Conservation (phyloP, 2,329 filamentous ascomycete species). For the Diaporthe humulicola region DNA sequence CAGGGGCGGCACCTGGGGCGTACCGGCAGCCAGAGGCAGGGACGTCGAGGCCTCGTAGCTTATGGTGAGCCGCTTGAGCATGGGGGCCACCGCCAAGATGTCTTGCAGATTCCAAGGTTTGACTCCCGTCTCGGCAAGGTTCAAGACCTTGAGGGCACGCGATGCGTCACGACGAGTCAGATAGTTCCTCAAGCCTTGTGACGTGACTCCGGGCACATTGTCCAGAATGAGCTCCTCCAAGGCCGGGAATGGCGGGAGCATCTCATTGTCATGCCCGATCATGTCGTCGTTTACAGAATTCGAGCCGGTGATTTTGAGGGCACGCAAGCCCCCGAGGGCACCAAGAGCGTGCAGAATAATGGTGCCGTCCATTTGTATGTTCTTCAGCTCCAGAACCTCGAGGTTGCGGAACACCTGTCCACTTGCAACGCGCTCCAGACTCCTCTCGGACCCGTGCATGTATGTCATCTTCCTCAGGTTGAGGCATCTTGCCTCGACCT, state of each 20-base stretch:
- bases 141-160: conserved; percentile 74
- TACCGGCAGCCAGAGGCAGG: conserved; percentile 61
- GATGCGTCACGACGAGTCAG: conserved; percentile 72
- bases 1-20: conserved; percentile 69
- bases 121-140: conserved; percentile 80
- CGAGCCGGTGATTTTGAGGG: conserved; percentile 80
- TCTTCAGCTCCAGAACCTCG: conserved; percentile 79
- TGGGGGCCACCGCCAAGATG: conserved; percentile 69
- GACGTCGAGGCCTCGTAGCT: conserved; percentile 63
- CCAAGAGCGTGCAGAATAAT: conserved; percentile 79
- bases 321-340: conserved; percentile 75
- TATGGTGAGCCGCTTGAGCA: conserved; percentile 69
- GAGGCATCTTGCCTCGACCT: conserved; percentile 86
- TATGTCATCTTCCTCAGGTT: conserved; percentile 93
- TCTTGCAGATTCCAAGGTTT: conserved; percentile 71
- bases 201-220: conserved; percentile 79
- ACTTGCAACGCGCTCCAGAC: conserved; percentile 77
- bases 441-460: conserved; percentile 80
- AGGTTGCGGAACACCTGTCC: conserved; percentile 77
- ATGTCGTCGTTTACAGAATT: conserved; percentile 81
- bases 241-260: conserved; percentile 79
- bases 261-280: conserved; percentile 72
- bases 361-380: conserved; percentile 77
- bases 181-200: conserved; percentile 77
- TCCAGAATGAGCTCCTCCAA: conserved; percentile 81